Percentiles rank a stretch among this genome's conserved stretches.
These are phyloP conservation scores for Austroboletus rostrupii DNA, from an alignment of 1,284 basidiomycete genomes.

Conservation along the genomic window DNA sequence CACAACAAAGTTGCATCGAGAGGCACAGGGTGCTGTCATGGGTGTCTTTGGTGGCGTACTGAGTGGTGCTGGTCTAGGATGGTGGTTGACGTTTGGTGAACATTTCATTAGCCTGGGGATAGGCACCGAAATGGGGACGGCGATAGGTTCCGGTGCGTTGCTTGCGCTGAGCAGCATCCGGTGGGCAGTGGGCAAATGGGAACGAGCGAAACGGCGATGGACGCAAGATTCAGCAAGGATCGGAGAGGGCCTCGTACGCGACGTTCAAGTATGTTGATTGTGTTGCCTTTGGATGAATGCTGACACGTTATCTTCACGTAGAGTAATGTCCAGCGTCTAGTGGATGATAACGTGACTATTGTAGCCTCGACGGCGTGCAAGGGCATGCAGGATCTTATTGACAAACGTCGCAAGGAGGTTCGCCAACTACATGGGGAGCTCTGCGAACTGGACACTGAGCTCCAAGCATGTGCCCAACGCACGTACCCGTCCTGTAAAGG, in stretches of 20 bases:
- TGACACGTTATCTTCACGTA: slow-evolving; percentile 22
- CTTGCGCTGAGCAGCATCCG: slow-evolving; percentile 51
- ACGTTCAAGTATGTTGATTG: slow-evolving; percentile 54
- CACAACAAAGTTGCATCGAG: slow-evolving; percentile 60
- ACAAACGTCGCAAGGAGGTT: slow-evolving; percentile 43
- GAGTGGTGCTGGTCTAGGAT: slow-evolving; percentile 41
- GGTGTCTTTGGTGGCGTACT: slow-evolving; percentile 47
- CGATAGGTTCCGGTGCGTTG: slow-evolving; percentile 59
- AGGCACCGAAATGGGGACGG: slow-evolving; percentile 52
- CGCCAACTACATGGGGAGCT: slow-evolving; percentile 42
- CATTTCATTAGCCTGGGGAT: slow-evolving; percentile 36
- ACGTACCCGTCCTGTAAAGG: neutral
- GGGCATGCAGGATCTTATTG: slow-evolving; percentile 44
- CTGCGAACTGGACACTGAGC: slow-evolving; percentile 41
- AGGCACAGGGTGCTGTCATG: slow-evolving; percentile 61
- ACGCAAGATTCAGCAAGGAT: slow-evolving; percentile 71
- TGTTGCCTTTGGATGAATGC: neutral
- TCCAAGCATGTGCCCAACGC: slow-evolving; percentile 26
- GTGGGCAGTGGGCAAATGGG: slow-evolving; percentile 71
- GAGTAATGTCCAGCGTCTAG: slow-evolving; percentile 44
- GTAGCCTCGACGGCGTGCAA: slow-evolving; percentile 43
- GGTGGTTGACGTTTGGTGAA: slow-evolving; percentile 44
- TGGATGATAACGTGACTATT: slow-evolving; percentile 44
- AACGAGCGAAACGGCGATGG: slow-evolving; percentile 66
- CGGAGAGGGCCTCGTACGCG: slow-evolving; percentile 65